Percentiles rank a stretch among this genome's conserved stretches.
phyloP scores from a whole-genome alignment of 768 basidiomycete genomes.

The Tylopilus balloui region DNA sequence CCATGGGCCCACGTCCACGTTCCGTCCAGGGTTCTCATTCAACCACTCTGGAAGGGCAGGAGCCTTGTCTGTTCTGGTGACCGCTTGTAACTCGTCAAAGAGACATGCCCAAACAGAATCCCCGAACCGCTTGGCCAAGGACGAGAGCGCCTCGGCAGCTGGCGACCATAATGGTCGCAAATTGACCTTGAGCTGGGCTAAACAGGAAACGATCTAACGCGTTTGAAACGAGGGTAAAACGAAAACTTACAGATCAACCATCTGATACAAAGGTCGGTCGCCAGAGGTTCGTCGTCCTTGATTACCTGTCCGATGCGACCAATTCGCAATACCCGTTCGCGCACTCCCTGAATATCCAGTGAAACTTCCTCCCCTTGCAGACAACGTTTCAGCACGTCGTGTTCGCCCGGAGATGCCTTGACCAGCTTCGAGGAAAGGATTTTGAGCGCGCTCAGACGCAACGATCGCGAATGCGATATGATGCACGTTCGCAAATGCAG shows the following conservation, averaged over 20 bases:
- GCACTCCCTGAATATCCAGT: constrained; percentile 71
- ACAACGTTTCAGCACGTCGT: constrained; percentile 59
- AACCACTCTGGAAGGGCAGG: constrained; percentile 24
- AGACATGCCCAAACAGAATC: constrained; percentile 70
- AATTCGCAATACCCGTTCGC: constrained; percentile 81
- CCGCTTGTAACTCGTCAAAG: constrained; percentile 54
- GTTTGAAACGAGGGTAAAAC: neutral
- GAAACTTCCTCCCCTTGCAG: constrained; percentile 78
- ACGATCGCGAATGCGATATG: constrained; percentile 64
- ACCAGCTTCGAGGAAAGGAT: constrained; percentile 56
- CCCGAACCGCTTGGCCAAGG: constrained; percentile 50
- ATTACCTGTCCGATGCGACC: constrained; percentile 64
- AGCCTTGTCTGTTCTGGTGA: constrained; percentile 14
- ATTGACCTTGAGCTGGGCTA: constrained; percentile 91
- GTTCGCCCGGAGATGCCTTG: constrained; percentile 37
- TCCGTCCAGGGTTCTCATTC: constrained; percentile 18
- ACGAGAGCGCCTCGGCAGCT: constrained; percentile 61
- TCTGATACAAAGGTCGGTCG: constrained; percentile 58
- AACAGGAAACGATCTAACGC: neutral
- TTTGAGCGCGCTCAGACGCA: constrained; percentile 62
- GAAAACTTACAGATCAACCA: constrained; percentile 66
- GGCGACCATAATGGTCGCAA: constrained; percentile 88
- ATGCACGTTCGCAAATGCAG: constrained; percentile 48
- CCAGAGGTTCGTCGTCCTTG: constrained; percentile 44
- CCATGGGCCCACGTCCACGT: constrained; percentile 33